Conservation (phyloP, 2,329 filamentous ascomycete genomes). For the Meredithiella fracta region DNA sequence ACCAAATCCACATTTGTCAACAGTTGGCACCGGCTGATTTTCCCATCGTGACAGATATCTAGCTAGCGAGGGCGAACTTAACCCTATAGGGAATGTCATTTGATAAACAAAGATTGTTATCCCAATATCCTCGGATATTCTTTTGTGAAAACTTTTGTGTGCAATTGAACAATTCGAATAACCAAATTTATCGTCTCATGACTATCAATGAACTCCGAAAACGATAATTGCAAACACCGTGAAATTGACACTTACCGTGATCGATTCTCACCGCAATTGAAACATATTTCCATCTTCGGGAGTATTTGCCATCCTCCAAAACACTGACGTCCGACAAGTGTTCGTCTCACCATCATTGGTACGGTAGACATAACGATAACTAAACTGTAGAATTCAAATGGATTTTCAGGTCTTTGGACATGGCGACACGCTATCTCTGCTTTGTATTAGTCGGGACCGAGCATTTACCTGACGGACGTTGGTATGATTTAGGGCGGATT, state of each 20-base stretch:
- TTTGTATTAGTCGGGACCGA: no score
- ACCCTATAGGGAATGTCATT: no score
- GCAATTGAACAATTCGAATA: no score
- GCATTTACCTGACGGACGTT: no score
- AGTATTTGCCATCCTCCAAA: not conserved
- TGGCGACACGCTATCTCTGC: not conserved
- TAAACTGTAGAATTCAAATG: not conserved
- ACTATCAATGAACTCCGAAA: no score
- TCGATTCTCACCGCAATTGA: not conserved
- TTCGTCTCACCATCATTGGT: not conserved
- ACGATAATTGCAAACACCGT: not conserved
- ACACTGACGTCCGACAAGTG: not conserved
- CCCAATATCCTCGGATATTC: no score
- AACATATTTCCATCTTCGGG: not conserved
- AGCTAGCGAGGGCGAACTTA: no score
- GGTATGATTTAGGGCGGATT: no score
- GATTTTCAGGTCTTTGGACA: not conserved
- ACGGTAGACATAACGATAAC: not conserved
- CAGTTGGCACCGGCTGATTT: not conserved
- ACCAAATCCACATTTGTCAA: not conserved
- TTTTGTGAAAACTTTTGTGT: no score
- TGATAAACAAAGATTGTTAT: not conserved
- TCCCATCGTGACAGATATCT: not conserved
- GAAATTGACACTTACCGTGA: not conserved
- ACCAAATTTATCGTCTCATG: no score